Base-by-base conservation (phyloP, 2,329 filamentous ascomycete species). In the Sclerotinia borealis region DNA sequence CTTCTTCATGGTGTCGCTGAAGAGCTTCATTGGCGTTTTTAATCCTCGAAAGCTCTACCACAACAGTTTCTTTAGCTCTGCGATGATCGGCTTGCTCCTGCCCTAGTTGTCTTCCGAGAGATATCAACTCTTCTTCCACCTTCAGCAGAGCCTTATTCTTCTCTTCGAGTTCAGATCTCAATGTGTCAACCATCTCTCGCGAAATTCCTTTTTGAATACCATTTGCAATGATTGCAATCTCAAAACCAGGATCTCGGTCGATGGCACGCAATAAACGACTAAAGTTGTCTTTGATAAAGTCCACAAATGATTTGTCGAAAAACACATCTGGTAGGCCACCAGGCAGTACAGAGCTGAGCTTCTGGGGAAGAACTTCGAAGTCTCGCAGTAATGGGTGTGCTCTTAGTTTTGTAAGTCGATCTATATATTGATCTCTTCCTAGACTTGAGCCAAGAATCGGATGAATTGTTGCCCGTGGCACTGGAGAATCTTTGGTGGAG, bases 251-350 rank as follows among this genome's bases (percentile, higher is more conserved):
- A 66, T 96, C 91, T 65, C 93, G 87, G 76, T 99, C 95, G 70
- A 99, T 91, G 17, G 92, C 90, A 66, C 92, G 86, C 45, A 89
- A 79, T 64, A 97, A 79, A 10, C 93, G 88, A 71, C 90, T 93
- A 74, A 96, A 98, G 73, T 96, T 96, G 72, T 98, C 93, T 72
- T 97, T 97, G 71, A 97, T 85, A 71, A 98, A 96, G 65, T 97
- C 91, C 62, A 99, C 87, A 75, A 97, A 98, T 0, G 85, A 85
- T 52, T 85, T 82, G 69, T 96, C 92, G 67, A 98, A 95, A 73
- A 86, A 96, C 0, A 96, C 90, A 58, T 93, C 88, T 0, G 92
- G 90, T 9, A 93, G 75, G 69, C 76, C 84, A 75, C 80, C 79
- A 61, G 79, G 70, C 76, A 83, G 54, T 70, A 78, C 67, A 72